phyloP scores from a whole-genome alignment of 179 eudicot genomes.

The Corrigiola litoralis region DNA sequence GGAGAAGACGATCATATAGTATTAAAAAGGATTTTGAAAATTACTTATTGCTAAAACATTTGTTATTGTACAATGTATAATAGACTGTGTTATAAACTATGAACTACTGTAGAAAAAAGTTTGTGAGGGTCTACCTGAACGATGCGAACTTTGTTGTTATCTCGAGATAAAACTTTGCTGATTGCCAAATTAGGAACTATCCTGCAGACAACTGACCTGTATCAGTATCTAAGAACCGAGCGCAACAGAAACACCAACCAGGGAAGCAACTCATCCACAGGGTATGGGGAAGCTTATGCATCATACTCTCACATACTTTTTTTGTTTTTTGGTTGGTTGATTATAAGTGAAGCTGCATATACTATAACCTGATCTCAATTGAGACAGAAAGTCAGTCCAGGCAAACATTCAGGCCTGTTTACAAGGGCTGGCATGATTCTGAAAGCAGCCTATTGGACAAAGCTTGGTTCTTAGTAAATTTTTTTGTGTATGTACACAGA shows the following conservation, averaged over 20 bases:
- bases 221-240: not conserved
- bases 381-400: constrained; percentile 2
- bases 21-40: too few species aligned
- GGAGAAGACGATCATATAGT: not conserved
- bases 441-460: not conserved
- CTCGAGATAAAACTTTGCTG: constrained; percentile 80
- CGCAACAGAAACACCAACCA: constrained; percentile 1
- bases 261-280: not conserved
- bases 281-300: not conserved
- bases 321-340: not conserved
- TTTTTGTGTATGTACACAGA: not conserved
- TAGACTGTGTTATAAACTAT: not conserved
- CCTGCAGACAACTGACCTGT: constrained; percentile 44
- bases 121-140: constrained; percentile 54
- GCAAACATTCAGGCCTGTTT: not conserved
- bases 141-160: constrained; percentile 92
- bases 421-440: not conserved
- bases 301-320: not conserved
- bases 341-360: constrained; percentile 1
- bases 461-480: not conserved
- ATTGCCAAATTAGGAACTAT: constrained; percentile 97
- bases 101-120: not conserved
- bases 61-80: too few species aligned
- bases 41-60: too few species aligned
- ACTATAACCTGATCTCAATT: not conserved